A percentile compares a stretch with the other conserved stretches of the same genome.
These are phyloP conservation scores for Arxiozyma bovina DNA, from an alignment of 1,139 yeast genomes.

Conservation along the genomic window DNA sequence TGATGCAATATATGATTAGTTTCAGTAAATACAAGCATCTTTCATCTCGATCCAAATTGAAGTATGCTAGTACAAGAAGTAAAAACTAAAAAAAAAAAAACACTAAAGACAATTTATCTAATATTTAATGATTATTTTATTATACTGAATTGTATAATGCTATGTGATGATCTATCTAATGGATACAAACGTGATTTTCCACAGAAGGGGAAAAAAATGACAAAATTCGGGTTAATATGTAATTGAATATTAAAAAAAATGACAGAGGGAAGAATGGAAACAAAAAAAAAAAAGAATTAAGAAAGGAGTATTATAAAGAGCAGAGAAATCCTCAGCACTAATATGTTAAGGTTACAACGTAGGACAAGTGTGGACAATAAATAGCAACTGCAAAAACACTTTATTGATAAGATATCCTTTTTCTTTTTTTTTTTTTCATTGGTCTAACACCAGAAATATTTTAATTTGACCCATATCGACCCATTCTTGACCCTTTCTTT, in stretches of 20 bases:
- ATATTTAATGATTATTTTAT: too few species aligned
- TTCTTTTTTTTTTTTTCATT: too few species aligned
- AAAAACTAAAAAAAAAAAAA: too few species aligned
- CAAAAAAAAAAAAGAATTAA: background rate
- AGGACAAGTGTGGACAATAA: background rate
- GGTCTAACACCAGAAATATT: slow-evolving; percentile 43
- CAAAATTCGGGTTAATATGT: background rate
- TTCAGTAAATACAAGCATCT: too few species aligned
- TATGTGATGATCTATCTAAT: background rate
- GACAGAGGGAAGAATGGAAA: background rate
- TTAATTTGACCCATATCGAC: slow-evolving; percentile 32
- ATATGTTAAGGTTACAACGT: slow-evolving; percentile 29
- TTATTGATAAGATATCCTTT: too few species aligned
- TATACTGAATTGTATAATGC: too few species aligned
- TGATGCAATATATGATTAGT: too few species aligned
- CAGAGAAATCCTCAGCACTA: too few species aligned
- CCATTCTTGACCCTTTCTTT: slow-evolving; percentile 32
- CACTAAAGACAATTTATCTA: background rate
- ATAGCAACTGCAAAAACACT: too few species aligned
- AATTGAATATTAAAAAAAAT: background rate
- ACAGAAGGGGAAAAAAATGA: background rate
- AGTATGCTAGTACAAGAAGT: background rate
- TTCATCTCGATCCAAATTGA: too few species aligned
- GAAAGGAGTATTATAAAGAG: background rate
- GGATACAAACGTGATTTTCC: background rate